Base-by-base conservation (phyloP, 2,329 filamentous ascomycete species). In the Ustilaginoidea virens region DNA sequence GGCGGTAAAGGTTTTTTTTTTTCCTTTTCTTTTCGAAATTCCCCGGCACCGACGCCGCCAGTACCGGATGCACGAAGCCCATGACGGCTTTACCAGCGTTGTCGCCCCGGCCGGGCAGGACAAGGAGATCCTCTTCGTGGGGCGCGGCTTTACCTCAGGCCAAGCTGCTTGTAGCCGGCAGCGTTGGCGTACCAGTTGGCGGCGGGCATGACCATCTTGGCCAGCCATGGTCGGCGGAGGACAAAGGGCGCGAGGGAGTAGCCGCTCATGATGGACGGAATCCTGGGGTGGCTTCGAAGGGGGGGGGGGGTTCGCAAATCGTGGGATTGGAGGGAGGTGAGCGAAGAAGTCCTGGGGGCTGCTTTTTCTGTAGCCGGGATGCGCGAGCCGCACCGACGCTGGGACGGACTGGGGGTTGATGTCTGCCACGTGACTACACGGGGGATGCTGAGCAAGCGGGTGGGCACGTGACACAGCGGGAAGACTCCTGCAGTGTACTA, bases 91-190 rank as follows among this genome's bases (percentile, higher is more conserved):
- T n/a, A n/a, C n/a, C n/a, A n/a, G n/a, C n/a, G n/a, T n/a, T n/a
- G n/a, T n/a, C n/a, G n/a, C n/a, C n/a, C n/a, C n/a, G n/a, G n/a
- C n/a, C n/a, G n/a, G n/a, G n/a, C n/a, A n/a, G n/a, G n/a, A n/a
- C n/a, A n/a, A n/a, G n/a, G n/a, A n/a, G n/a, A n/a, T n/a, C n/a
- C n/a, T n/a, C n/a, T n/a, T n/a, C n/a, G n/a, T n/a, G n/a, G n/a
- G n/a, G n/a, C n/a, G n/a, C n/a, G 16, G 5, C 17, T 28, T 28
- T 78, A 93, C 85, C 69, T 80, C 60, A 94, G 68, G 49, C 87
- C 87, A 50, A 94, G 68, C 71, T 87, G 74, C 61, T 85, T 79
- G 71, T 94, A 93, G 53, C 87, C 87, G 46, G 86, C 70, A 47
- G 83, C 79, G 53, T 87, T 78, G 60, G 63, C 61, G 65, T 96